These are phyloP conservation scores for Phytophthora sp. DNA, from an alignment of 352 stramenopile genomes.

Conservation along the genomic window DNA sequence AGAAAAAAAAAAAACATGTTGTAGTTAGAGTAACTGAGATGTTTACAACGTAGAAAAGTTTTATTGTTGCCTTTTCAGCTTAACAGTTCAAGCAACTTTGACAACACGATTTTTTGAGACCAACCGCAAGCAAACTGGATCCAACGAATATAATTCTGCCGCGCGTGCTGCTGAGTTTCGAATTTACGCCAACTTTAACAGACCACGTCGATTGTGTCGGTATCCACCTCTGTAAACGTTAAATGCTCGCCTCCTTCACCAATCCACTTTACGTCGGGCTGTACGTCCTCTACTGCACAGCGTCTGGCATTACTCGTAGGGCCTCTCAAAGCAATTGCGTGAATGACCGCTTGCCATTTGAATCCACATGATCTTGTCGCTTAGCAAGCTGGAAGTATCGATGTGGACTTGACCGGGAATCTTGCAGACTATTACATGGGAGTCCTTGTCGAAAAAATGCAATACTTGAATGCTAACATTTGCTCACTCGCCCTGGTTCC, in stretches of 20 bases:
- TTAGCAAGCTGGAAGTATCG: conserved; percentile 28
- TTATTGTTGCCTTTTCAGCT: too few relatives aligned
- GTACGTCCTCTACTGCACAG: background rate
- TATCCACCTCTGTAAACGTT: background rate
- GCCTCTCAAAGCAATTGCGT: background rate
- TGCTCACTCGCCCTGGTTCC: too few relatives aligned
- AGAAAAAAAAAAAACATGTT: too few relatives aligned
- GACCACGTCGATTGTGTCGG: background rate
- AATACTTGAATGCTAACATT: too few relatives aligned
- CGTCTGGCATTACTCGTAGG: background rate
- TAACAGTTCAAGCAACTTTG: background rate
- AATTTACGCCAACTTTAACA: too few relatives aligned
- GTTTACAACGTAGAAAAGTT: too few relatives aligned
- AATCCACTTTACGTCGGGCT: background rate
- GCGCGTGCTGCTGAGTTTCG: too few relatives aligned
- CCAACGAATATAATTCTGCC: background rate
- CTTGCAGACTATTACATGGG: too few relatives aligned
- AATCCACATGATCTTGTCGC: background rate
- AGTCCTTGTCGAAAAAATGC: too few relatives aligned
- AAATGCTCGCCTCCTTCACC: background rate
- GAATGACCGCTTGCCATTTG: conserved; percentile 10
- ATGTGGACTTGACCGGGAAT: background rate
- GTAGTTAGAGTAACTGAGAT: too few relatives aligned
- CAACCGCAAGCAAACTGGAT: background rate
- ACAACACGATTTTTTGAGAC: background rate